Conservation (phyloP, 164 flowering plant genomes). For the Saururus chinensis region DNA sequence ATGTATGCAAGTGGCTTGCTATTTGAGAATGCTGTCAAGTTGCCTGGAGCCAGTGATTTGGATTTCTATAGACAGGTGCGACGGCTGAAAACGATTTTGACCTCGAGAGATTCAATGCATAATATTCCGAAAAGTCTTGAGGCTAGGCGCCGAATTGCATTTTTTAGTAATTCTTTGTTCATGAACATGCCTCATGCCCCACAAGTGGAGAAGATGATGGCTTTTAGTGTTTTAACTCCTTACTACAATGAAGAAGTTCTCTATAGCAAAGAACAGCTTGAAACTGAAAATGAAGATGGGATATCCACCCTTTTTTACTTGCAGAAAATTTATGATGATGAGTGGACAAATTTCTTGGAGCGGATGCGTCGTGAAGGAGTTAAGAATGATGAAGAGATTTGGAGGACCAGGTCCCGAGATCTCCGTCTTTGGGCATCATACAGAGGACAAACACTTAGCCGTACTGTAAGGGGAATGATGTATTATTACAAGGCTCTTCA, state of each 20-base stretch:
- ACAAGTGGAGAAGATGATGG: constrained; percentile 63
- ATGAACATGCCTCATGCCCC: constrained; percentile 98
- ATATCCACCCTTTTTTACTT: constrained; percentile 77
- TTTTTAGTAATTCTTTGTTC: constrained; percentile 87
- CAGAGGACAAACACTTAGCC: constrained; percentile 90
- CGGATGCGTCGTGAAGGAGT: constrained; percentile 77
- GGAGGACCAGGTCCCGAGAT: constrained; percentile 47
- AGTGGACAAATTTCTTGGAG: constrained; percentile 82
- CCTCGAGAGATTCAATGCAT: constrained; percentile 75
- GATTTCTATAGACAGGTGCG: constrained; percentile 53
- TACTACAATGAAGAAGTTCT: constrained; percentile 86
- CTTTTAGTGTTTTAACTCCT: constrained; percentile 90
- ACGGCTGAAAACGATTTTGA: constrained; percentile 62
- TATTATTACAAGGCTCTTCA: constrained; percentile 83
- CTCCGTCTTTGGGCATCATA: constrained; percentile 92
- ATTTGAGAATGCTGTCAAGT: constrained; percentile 63
- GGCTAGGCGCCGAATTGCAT: constrained; percentile 80
- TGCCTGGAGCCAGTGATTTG: constrained; percentile 44
- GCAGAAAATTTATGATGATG: constrained; percentile 85
- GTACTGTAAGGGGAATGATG: constrained; percentile 99
- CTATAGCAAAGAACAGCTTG: constrained; percentile 38
- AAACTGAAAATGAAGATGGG: constrained; percentile 85
- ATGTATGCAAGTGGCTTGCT: constrained; percentile 29
- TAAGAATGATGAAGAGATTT: constrained; percentile 56
- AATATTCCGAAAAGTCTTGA: constrained; percentile 69